Evolutionary conservation across 306 rosid genomes (phyloP).

Genomic region (Begonia peltatifolia): DNA sequence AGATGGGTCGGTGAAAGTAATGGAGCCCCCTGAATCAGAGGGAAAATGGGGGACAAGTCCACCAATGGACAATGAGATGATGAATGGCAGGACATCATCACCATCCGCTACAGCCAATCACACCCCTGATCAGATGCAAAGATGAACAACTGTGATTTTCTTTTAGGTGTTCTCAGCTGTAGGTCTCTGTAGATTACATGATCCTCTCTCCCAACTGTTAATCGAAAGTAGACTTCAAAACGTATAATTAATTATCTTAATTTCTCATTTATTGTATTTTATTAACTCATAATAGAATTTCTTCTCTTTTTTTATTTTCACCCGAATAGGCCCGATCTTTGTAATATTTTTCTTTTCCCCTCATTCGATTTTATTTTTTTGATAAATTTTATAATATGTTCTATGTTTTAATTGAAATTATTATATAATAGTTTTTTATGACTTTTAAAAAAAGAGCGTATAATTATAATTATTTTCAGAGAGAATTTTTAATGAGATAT

Average conservation of each 20-base stretch:
- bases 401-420: no score
- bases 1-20: constrained; percentile 71
- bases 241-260: neutral
- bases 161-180: constrained; percentile 17
- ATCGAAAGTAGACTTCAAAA: neutral
- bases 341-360: neutral
- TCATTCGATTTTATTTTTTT: no score
- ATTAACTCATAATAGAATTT: neutral
- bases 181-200: constrained; percentile 8
- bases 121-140: constrained; percentile 49
- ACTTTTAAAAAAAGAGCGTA: no score
- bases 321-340: neutral
- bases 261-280: neutral
- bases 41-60: constrained; percentile 64
- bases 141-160: constrained; percentile 27
- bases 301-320: neutral
- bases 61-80: constrained; percentile 43
- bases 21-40: constrained; percentile 61
- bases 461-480: no score
- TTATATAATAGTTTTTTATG: no score
- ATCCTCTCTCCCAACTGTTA: neutral
- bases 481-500: no score
- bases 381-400: no score
- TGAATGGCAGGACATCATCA: constrained; percentile 43
- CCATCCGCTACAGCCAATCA: constrained; percentile 57